Base-by-base conservation (phyloP, 2,329 filamentous ascomycete species). In the Aspergillus hiratsukae region DNA sequence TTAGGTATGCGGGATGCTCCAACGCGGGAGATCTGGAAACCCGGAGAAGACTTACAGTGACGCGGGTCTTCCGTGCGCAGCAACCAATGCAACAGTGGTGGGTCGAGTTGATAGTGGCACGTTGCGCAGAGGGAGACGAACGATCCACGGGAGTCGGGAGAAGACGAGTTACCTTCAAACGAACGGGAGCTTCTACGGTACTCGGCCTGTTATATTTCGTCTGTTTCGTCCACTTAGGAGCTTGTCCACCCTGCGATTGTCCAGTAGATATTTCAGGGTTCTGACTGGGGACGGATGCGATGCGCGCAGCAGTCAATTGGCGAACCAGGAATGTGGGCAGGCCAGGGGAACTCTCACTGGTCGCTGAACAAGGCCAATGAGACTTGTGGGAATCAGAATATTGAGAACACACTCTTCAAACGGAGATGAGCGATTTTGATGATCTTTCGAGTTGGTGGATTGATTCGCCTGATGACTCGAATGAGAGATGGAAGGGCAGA, bases 271-370 rank as follows among this genome's bases (percentile, higher is more conserved):
- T 53, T 46, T 45, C 53, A 40, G 51, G 48, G 55, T 56, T 60
- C 53, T 61, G 64, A 68, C 61, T 69, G 64, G 66, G 60, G 64
- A 65, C 60, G 59, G 61, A 60, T 63, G 61, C 60, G 54, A 60
- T 63, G 61, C 61, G 61, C 61, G 64, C 59, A 66, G 61, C 63
- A 62, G 58, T 62, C 67, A 72, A 74, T 73, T 72, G 71, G 67
- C 71, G 71, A 73, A 74, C 71, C 70, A 73, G 64, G 71, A 60
- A 62, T 64, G 56, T 64, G 57, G 53, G 52, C 48, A 54, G 58
- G 60, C 57, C 66, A 57, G 54, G 56, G 56, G 51, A 59, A 54
- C 58, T 57, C 58, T 65, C 63, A 64, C 61, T 65, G 63, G 61
- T 53, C 61, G 56, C 49, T 64, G 56, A 55, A 45, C 54, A 60